Base-by-base conservation (phyloP, 108 stramenopile genomes). In the Nitzschia palea region DNA sequence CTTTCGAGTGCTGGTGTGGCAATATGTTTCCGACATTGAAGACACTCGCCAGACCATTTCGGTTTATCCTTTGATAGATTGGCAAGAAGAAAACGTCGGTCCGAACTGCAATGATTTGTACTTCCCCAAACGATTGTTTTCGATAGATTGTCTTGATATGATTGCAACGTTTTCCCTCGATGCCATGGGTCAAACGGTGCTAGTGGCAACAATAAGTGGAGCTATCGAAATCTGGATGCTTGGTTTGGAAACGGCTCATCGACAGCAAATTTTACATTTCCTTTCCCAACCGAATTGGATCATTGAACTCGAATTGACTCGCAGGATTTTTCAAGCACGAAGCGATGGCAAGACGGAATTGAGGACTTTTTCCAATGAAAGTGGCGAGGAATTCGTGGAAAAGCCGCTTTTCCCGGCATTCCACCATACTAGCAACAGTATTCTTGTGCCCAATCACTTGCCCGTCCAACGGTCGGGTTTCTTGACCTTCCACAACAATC, bases 201-300 rank as follows among this genome's bases (percentile, higher is more conserved):
- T 89, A 17, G 75, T 84, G 25, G 82, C 74, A 0, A 89, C 87
- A 9, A 48, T 50, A 0, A 32, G 55, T 30, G 82, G 82, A 15
- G 77, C 75, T 17, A 54, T 83, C 14, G 85, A 86, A 66, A 52
- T 86, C 22, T 86, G 82, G 82, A 35, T 69, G 18, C 74, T 78
- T 14, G 57, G 68, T 2, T 4, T 9, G 36, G 43, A 9, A 12
- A 12, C 9, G 20, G 14, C 36, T 14, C 42, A 31, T 44, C 25
- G 45, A 27, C 47, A 27, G 8, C 32, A 53, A 27, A 32, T 15
- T 50, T 59, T 18, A 4, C 18, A 6, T 30, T 17, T 59, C n/a
- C 32, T 6, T 3, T n/a, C 35, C 17, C 17, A 30, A 22, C 28
- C 37, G 14, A 3, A 29, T 2, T 23, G 15, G 33, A 59, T 33